phyloP scores from a whole-genome alignment of 805 yeast genomes.

The Ogataea methylovora region DNA sequence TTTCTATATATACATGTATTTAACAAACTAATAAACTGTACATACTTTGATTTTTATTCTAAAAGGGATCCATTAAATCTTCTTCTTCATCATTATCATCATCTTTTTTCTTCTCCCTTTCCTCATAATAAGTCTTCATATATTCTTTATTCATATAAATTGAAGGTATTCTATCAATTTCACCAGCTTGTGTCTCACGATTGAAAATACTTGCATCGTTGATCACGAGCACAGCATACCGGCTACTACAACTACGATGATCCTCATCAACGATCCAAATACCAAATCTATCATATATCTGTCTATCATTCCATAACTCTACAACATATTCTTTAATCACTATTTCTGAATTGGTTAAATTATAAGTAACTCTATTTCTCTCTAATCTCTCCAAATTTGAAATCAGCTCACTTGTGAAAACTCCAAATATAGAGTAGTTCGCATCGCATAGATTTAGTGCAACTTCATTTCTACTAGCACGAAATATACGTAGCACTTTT shows the following conservation, averaged over 20 bases:
- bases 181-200: neutral
- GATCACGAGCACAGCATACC: too few species aligned
- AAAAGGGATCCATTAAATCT: neutral
- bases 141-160: neutral
- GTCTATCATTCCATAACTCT: slow-evolving; percentile 17
- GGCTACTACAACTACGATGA: too few species aligned
- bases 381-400: slow-evolving; percentile 24
- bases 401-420: slow-evolving; percentile 6
- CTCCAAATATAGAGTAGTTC: slow-evolving; percentile 5
- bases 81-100: neutral
- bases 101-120: neutral
- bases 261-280: slow-evolving; percentile 1
- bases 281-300: slow-evolving; percentile 6
- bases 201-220: slow-evolving; percentile 1
- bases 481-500: too few species aligned
- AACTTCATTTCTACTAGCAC: too few species aligned
- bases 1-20: slow-evolving; percentile 1
- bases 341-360: slow-evolving; percentile 22
- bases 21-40: too few species aligned
- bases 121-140: neutral
- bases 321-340: slow-evolving; percentile 21
- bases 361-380: slow-evolving; percentile 27
- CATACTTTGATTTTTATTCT: neutral
- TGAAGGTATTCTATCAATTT: neutral
- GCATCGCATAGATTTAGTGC: slow-evolving; percentile 5